Percentiles rank a stretch among this genome's conserved stretches.
Conservation (phyloP, 2,329 filamentous ascomycete genomes). For the Knoxdaviesia capensis region DNA sequence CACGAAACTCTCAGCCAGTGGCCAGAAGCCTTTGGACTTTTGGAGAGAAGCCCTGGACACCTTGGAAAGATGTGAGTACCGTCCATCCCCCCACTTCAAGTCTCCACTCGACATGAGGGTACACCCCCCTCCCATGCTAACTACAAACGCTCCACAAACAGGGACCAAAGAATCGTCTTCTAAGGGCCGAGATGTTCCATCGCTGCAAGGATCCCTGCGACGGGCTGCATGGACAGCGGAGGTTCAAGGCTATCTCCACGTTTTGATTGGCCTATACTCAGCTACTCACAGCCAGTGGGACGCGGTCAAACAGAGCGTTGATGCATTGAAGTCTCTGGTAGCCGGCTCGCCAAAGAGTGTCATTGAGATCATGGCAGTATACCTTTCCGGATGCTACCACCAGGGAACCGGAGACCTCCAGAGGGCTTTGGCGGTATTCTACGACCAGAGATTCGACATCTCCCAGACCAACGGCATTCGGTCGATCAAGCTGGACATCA, state of each 20-base stretch:
- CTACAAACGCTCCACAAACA: constrained; percentile 4
- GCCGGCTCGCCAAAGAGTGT: constrained; percentile 20
- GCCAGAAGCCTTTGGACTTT: constrained; percentile 15
- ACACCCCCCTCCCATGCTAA: no score
- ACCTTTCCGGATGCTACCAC: constrained; percentile 54
- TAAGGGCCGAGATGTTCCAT: constrained; percentile 14
- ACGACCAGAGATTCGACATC: constrained; percentile 37
- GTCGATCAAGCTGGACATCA: constrained; percentile 40
- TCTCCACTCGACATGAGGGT: no score
- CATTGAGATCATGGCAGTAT: constrained; percentile 33
- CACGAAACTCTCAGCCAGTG: no score
- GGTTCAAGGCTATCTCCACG: constrained; percentile 46
- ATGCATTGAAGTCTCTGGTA: constrained; percentile 26
- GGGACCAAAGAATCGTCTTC: constrained; percentile 10
- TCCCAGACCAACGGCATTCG: constrained; percentile 18
- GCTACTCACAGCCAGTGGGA: constrained; percentile 54
- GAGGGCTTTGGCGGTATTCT: constrained; percentile 47
- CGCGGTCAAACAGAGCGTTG: constrained; percentile 36
- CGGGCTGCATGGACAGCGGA: constrained; percentile 44
- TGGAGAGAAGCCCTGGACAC: constrained; percentile 22
- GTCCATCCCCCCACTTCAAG: not conserved
- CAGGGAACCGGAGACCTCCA: constrained; percentile 59
- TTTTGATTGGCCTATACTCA: constrained; percentile 50
- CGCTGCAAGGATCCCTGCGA: constrained; percentile 35
- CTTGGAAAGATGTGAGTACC: constrained; percentile 24